Evolutionary conservation across 2,329 filamentous ascomycete genomes (phyloP).

Genomic region (Apiospora pterosperma): DNA sequence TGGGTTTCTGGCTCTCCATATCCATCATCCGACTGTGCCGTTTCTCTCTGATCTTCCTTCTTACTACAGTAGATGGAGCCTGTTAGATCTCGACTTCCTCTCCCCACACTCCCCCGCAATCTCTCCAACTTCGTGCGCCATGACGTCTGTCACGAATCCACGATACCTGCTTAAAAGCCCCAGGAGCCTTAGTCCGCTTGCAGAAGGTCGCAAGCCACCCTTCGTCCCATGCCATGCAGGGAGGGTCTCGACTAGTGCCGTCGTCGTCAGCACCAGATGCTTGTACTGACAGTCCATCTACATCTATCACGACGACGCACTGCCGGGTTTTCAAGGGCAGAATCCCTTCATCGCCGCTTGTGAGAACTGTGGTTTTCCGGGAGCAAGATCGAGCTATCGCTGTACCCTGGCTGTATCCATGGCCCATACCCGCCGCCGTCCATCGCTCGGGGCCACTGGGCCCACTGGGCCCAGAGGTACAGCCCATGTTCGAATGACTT

Average conservation of each 20-base stretch:
- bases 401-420: too few species aligned
- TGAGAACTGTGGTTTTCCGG: slow-evolving; percentile 17
- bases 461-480: too few species aligned
- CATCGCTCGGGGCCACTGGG: too few species aligned
- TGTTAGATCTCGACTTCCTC: neutral
- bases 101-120: neutral
- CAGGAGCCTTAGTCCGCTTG: neutral
- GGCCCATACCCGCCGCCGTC: too few species aligned
- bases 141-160: neutral
- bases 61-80: too few species aligned
- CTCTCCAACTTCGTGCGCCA: neutral
- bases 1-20: too few species aligned
- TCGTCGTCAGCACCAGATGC: neutral
- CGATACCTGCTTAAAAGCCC: neutral
- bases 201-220: neutral
- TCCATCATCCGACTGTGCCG: too few species aligned
- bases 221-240: neutral
- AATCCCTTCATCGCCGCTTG: slow-evolving; percentile 25
- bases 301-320: slow-evolving; percentile 24
- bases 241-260: neutral
- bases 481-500: too few species aligned
- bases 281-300: neutral
- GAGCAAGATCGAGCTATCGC: too few species aligned
- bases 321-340: slow-evolving; percentile 24
- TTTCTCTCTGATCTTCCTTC: too few species aligned